Percentiles rank a stretch among this genome's conserved stretches.
Evolutionary conservation across 495 filamentous ascomycete genomes (phyloP).

Genomic region (Neurospora tetrasperma): DNA sequence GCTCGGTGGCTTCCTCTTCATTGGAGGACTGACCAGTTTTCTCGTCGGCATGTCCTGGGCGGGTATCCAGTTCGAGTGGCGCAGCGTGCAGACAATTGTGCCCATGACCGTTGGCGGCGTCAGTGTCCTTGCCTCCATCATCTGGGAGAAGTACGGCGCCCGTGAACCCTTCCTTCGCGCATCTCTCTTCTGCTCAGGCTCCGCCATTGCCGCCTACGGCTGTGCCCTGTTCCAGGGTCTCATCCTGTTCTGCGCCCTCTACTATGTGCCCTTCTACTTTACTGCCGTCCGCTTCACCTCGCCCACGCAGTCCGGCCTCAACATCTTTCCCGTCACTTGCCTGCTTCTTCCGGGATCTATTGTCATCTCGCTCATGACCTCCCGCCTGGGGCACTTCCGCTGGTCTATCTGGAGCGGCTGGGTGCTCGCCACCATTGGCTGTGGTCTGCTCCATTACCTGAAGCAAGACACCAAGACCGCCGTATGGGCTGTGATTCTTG

Average conservation of each 20-base stretch:
- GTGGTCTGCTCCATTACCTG: constrained; percentile 38
- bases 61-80: constrained; percentile 43
- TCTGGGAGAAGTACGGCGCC: constrained; percentile 34
- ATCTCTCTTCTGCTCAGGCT: constrained; percentile 32
- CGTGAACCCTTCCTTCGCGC: constrained; percentile 44
- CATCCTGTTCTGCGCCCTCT: constrained; percentile 34
- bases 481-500: constrained; percentile 42
- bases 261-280: constrained; percentile 58
- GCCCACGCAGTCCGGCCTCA: constrained; percentile 42
- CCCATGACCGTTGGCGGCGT: constrained; percentile 36
- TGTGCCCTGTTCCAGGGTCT: constrained; percentile 28
- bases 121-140: constrained; percentile 17
- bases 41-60: constrained; percentile 49
- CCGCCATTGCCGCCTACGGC: constrained; percentile 26
- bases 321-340: constrained; percentile 21
- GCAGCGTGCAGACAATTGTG: constrained; percentile 32
- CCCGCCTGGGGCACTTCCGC: constrained; percentile 41
- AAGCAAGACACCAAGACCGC: constrained; percentile 34
- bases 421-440: constrained; percentile 37
- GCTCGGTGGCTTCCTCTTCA: constrained; percentile 36
- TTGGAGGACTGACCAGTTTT: constrained; percentile 36
- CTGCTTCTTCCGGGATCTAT: constrained; percentile 28
- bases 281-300: constrained; percentile 45
- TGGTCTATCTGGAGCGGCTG: constrained; percentile 49
- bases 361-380: constrained; percentile 38